Evolutionary conservation across 2,329 filamentous ascomycete genomes (phyloP), one percentile per base, ranked within the genome.

Genomic region (Alternaria sp.): DNA sequence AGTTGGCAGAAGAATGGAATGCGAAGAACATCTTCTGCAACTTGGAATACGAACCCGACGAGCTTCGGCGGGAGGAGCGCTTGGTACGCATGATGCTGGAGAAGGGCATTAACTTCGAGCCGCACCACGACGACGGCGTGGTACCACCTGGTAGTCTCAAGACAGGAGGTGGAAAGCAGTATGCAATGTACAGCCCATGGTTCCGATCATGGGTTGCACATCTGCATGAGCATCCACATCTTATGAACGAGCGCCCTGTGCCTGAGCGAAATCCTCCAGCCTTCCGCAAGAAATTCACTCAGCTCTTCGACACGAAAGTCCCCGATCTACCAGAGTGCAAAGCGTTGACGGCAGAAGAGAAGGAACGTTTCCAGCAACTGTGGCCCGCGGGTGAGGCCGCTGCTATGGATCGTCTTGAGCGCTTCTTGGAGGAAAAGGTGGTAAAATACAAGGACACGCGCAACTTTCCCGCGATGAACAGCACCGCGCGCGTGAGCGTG

Each of bases 31-130:
- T 97, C 3, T 96, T 89, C 72, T 89, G 91, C 51, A 97, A 97
- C 75, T 88, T 94, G 61, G 94, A 97, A 77, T 97, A 97, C 73
- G 94, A 97, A 78, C 93, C 96, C 0, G 94, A 97, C 75, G 94
- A 97, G 80, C 80, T 97, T 61, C 85, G 94, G 46, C 85, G 94
- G 6, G 94, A 97, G 72, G 88, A 89, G 1, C 84, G 83, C 26
- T 80, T 97, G 72, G 85, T 92, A 1, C 85, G 82, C 26, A 78
- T 84, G 44, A 87, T 90, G 63, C 80, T 90, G 1, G 84, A 88
- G 15, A 86, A 86, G 12, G 90, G 87, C 0, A 87, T 95, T 50
- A 84, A 86, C 2, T 89, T 96, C 69, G 86, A 90, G n/a, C 87
- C 90, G 0, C 84, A 91, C 2, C 92, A 94, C 64, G 94, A 97